A percentile compares a stretch with the other conserved stretches of the same genome.
Conservation (phyloP, 2,329 filamentous ascomycete species). For the Ceratocystis albifundus region DNA sequence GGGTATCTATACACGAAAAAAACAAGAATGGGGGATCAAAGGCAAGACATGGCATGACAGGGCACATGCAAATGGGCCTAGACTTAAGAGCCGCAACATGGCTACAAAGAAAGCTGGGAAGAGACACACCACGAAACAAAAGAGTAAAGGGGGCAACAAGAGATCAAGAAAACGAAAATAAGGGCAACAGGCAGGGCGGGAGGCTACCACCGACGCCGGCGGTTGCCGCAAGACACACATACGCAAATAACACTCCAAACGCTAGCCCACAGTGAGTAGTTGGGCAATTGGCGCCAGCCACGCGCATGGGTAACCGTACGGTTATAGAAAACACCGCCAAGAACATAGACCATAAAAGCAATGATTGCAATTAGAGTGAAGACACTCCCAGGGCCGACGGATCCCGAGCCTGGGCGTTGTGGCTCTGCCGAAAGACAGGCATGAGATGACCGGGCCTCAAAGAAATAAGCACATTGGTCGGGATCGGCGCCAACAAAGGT, state of each 20-base stretch:
- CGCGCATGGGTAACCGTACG: constrained; percentile 86
- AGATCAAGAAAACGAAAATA: constrained; percentile 4
- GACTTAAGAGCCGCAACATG: background rate
- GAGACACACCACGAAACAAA: constrained; percentile 9
- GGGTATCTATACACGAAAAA: background rate
- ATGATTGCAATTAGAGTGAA: constrained; percentile 75
- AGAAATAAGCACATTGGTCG: constrained; percentile 90
- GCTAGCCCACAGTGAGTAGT: constrained; percentile 84
- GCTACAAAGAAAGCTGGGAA: constrained; percentile 13
- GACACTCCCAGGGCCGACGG: constrained; percentile 59
- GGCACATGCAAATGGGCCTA: background rate
- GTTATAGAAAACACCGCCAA: constrained; percentile 92
- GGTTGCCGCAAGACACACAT: constrained; percentile 21
- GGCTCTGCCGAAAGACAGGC: constrained; percentile 61
- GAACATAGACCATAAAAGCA: constrained; percentile 74
- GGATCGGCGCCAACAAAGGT: constrained; percentile 75
- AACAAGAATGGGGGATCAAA: background rate
- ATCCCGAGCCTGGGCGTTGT: constrained; percentile 52
- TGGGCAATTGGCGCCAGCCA: constrained; percentile 90
- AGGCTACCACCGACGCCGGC: constrained; percentile 21
- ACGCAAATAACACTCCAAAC: constrained; percentile 41
- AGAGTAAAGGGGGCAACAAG: constrained; percentile 8
- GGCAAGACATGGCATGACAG: background rate
- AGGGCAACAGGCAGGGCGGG: background rate
- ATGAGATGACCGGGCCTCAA: constrained; percentile 76